A percentile compares a stretch with the other conserved stretches of the same genome.
Evolutionary conservation across 108 stramenopile genomes (phyloP).

Genomic region (Cylindrotheca fusiformis): DNA sequence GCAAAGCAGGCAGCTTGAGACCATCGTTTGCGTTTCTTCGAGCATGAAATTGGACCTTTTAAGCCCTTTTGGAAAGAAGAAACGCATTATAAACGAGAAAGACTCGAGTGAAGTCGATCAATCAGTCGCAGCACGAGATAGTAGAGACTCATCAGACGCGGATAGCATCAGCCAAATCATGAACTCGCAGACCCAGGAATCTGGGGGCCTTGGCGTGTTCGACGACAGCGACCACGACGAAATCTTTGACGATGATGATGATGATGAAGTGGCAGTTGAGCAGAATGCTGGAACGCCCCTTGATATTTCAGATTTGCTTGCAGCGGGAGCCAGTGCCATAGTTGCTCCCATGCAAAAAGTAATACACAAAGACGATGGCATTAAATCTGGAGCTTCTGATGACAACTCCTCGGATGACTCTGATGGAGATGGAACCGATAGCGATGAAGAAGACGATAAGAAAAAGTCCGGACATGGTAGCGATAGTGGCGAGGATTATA

Average conservation of each 20-base stretch:
- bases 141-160: too few relatives aligned
- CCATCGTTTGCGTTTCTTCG: too few relatives aligned
- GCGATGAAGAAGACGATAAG: constrained; percentile 21
- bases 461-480: constrained; percentile 39
- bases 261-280: constrained; percentile 19
- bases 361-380: constrained; percentile 8
- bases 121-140: too few relatives aligned
- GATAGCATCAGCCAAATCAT: too few relatives aligned
- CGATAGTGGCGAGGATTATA: constrained; percentile 87
- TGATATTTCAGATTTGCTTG: constrained; percentile 9
- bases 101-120: too few relatives aligned
- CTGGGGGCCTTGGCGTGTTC: constrained; percentile 20
- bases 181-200: neutral
- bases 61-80: too few relatives aligned
- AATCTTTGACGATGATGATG: constrained; percentile 42
- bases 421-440: constrained; percentile 20
- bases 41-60: too few relatives aligned
- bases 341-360: constrained; percentile 29
- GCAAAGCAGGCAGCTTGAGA: too few relatives aligned
- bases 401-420: constrained; percentile 15
- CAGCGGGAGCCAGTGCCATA: constrained; percentile 20
- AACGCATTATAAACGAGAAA: too few relatives aligned
- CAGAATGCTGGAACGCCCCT: constrained; percentile 2
- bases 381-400: neutral
- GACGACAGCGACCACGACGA: constrained; percentile 45